Base-by-base conservation (phyloP, 495 filamentous ascomycete species). In the Penicillium roqueforti region DNA sequence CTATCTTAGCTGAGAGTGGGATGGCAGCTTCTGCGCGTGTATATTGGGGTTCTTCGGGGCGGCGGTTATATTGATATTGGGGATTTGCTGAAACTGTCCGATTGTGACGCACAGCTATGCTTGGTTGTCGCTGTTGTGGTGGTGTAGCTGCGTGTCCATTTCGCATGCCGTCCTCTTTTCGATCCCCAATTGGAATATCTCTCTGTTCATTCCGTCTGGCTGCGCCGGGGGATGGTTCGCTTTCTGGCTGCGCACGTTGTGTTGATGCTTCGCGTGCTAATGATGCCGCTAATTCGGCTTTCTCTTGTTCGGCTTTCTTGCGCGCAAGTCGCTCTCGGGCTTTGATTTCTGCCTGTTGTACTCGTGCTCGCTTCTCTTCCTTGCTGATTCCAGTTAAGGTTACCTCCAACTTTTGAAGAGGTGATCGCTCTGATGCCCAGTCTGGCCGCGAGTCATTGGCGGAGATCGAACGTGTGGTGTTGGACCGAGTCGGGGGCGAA, bases 341-440 rank as follows among this genome's bases (percentile, higher is more conserved):
- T 55, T 75, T 75, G 46, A 77, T 71, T 62, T 96, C 91, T 2
- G 88, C 87, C 64, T 91, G 85, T 68, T 90, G 79, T n/a, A 87
- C 81, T 43, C 87, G 80, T 3, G 88, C 87, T 53, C 88, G 80
- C 65, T 90, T 95, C 63, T 95, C 91, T 61, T 95, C 90, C 67
- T 95, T 96, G 66, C 85, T 95, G 60, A 96, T 91, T 66, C 88
- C 89, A 66, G 83, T 84, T 52, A 97, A 76, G 47, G 89, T 91
- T 36, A 87, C 82, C 72, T 97, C 93, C 48, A 98, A 82, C 68
- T 85, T 91, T 67, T 97, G 93, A 20, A 98, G 74, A 29, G 93
- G 93, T 44, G 92, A 96, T 46, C 88, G 83, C 63, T 91, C 86
- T 20, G 83, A 79, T 48, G 90, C 87, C 72, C 83, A 88, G 38